These are phyloP conservation scores for Paragyromitra xinjiangensis DNA, from an alignment of 495 filamentous ascomycete species.

Conservation along the genomic window DNA sequence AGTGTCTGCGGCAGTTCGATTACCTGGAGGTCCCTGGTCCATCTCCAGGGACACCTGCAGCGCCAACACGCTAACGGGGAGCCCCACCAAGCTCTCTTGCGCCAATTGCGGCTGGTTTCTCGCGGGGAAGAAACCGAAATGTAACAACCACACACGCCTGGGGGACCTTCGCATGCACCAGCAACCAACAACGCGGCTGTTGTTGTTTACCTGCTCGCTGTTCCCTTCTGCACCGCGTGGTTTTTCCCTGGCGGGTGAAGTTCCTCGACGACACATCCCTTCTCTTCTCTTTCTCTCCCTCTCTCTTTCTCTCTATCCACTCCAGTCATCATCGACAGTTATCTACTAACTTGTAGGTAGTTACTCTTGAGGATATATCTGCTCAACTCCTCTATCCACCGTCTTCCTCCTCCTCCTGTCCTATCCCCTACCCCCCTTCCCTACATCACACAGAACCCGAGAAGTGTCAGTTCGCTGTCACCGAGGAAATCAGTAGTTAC, in stretches of 20 bases:
- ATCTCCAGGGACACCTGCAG: slow-evolving; percentile 4
- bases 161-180: not conserved
- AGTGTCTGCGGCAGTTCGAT: not conserved
- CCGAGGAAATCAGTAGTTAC: slow-evolving; percentile 41
- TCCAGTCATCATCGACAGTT: not conserved
- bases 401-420: slow-evolving; percentile 3
- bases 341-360: slow-evolving; percentile 1
- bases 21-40: not conserved
- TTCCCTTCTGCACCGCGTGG: slow-evolving; percentile 9
- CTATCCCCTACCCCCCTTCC: not conserved
- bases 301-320: not conserved
- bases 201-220: slow-evolving; percentile 42
- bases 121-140: slow-evolving; percentile 29
- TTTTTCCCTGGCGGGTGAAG: slow-evolving; percentile 12
- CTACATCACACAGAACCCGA: slow-evolving; percentile 17
- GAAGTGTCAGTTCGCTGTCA: slow-evolving; percentile 52
- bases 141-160: slow-evolving; percentile 5
- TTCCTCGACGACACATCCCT: not conserved
- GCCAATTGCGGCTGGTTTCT: not conserved
- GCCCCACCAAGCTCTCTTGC: slow-evolving; percentile 42
- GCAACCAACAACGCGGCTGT: slow-evolving; percentile 44
- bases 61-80: slow-evolving; percentile 17
- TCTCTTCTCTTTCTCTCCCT: not conserved
- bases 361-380: slow-evolving; percentile 3
- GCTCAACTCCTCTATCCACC: slow-evolving; percentile 8